phyloP scores from a whole-genome alignment of 345 rosid genomes.

The Diplotaxis tenuifolia region DNA sequence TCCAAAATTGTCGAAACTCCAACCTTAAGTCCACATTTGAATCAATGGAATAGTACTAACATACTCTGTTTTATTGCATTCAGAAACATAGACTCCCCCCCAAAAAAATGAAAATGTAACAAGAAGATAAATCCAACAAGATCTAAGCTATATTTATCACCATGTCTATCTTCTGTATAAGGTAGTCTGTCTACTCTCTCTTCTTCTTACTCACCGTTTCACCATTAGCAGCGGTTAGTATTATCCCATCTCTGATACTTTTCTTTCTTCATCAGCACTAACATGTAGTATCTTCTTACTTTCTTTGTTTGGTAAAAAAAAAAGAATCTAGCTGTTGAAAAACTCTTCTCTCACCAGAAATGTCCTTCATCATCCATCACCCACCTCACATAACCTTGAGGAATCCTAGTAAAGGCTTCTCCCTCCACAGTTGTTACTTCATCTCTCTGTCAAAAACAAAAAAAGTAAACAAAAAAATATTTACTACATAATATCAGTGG shows the following conservation, averaged over 20 bases:
- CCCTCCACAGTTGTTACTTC: conserved; percentile 28
- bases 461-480: not conserved
- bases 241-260: not conserved
- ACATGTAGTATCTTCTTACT: not conserved
- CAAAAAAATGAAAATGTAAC: not conserved
- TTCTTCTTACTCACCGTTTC: not conserved
- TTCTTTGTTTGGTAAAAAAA: not conserved
- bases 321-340: not conserved
- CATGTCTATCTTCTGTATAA: not conserved
- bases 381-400: conserved; percentile 63
- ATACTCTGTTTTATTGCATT: conserved; percentile 1
- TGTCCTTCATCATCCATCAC: conserved; percentile 62
- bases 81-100: not conserved
- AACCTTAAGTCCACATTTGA: not conserved
- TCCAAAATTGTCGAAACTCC: not conserved
- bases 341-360: conserved; percentile 33
- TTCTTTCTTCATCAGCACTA: conserved; percentile 26
- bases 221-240: conserved; percentile 21
- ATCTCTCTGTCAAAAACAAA: conserved; percentile 41
- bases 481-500: not conserved
- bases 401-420: conserved; percentile 31
- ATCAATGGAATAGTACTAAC: not conserved
- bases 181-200: not conserved
- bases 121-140: not conserved
- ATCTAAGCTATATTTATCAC: not conserved